Evolutionary conservation across 2,329 filamentous ascomycete species (phyloP).

Genomic region (Ilyonectria sp.): DNA sequence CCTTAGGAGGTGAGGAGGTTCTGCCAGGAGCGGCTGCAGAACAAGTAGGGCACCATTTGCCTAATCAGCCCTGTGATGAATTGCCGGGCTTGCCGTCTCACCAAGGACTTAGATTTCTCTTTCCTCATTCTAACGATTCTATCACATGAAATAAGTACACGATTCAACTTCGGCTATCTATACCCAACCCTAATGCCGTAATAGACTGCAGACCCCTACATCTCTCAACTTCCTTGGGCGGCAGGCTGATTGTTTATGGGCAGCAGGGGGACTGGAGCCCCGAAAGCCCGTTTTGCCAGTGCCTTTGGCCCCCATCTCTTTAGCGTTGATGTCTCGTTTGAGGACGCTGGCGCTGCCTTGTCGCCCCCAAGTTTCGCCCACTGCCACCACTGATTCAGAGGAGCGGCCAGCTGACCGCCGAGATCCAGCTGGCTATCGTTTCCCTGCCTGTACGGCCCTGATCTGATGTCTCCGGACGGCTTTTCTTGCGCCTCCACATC

Average conservation of each 20-base stretch:
- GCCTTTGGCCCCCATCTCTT: neutral
- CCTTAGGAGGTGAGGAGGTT: neutral
- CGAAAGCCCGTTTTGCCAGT: neutral
- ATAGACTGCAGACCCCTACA: neutral
- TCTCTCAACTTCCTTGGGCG: neutral
- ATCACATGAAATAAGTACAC: too few species aligned
- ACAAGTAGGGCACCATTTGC: neutral
- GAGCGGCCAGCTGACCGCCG: neutral
- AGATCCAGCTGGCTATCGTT: neutral
- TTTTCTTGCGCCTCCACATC: neutral
- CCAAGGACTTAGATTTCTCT: too few species aligned
- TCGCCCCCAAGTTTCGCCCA: neutral
- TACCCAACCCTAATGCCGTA: too few species aligned
- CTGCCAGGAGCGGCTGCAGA: neutral
- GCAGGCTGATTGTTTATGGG: neutral
- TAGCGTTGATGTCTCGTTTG: neutral
- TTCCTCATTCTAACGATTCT: too few species aligned
- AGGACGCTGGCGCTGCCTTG: neutral
- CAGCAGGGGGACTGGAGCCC: neutral
- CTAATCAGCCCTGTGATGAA: neutral
- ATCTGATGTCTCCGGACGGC: too few species aligned
- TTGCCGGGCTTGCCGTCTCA: too few species aligned
- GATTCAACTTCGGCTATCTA: too few species aligned
- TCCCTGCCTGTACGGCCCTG: too few species aligned
- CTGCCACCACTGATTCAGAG: neutral